Evolutionary conservation across 2,329 filamentous ascomycete genomes (phyloP).

Genomic region (Triangularia verruculosa): DNA sequence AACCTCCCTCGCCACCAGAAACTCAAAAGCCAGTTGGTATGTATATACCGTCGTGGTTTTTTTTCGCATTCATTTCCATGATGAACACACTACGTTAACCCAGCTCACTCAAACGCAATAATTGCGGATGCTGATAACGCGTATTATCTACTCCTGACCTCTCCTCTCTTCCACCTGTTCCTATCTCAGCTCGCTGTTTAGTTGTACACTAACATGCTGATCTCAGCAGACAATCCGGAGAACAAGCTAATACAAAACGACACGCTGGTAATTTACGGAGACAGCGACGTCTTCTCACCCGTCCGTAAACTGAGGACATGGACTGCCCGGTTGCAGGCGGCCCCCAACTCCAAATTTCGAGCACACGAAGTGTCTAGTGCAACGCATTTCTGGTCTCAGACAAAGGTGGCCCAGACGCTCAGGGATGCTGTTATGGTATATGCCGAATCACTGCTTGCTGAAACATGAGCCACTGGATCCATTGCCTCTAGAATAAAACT

Average conservation of each 20-base stretch:
- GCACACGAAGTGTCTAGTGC: constrained; percentile 45
- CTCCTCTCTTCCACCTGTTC: neutral
- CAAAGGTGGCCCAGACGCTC: constrained; percentile 37
- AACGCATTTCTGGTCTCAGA: constrained; percentile 54
- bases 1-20: constrained; percentile 3
- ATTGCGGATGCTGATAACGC: neutral
- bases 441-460: constrained; percentile 26
- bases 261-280: constrained; percentile 52
- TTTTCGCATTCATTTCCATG: neutral
- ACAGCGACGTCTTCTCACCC: constrained; percentile 27
- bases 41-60: neutral
- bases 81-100: neutral
- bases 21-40: constrained; percentile 14
- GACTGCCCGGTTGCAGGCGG: constrained; percentile 43
- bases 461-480: neutral
- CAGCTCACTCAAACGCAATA: neutral
- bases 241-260: constrained; percentile 56
- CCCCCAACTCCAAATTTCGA: constrained; percentile 40
- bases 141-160: neutral
- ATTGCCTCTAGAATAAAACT: neutral
- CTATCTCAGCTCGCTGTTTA: neutral
- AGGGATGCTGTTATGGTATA: constrained; percentile 34
- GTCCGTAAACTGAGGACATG: constrained; percentile 26
- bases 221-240: constrained; percentile 39
- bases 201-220: neutral